Evolutionary conservation across 2,329 filamentous ascomycete genomes (phyloP), one percentile per base, ranked within the genome.

Genomic region (Fusarium sp.): DNA sequence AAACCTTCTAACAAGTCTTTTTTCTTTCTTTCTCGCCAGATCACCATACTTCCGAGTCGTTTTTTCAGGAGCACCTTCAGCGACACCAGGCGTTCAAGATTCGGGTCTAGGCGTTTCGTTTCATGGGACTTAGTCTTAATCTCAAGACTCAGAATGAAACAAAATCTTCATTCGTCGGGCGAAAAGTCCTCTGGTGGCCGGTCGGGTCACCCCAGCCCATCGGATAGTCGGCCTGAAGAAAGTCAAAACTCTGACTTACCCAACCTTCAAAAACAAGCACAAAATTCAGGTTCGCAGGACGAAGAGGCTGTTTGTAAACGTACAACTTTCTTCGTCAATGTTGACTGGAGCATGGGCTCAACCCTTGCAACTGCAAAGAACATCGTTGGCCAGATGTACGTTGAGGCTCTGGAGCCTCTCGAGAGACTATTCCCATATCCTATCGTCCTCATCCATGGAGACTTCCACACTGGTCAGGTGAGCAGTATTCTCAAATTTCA

Each of bases 391-490:
- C 75, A 78, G 45, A 81, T 80, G 79, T 70, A 85, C 73, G 75
- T 85, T 78, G 79, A 81, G 60, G 56, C 64, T 4, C 61, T 79
- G 2, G 73, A 78, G 30, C 78, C 78, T 3, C 17, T 57, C 0
- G 27, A 60, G 17, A 66, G 50, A 27, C 23, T 46, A 4, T 70
- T 78, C 11, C 55, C 61, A 0, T 66, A 67, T 8, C 77, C 79
- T 12, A 67, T 83, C 33, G 58, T 82, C 7, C 68, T 83, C 23
- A 75, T 83, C 35, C 81, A 82, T 33, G 81, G 79, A 17, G 80
- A 81, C 33, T 80, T 74, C 20, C 80, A 82, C 50, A 78, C 78
- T 42, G 79, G 80, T 10, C 73, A 80, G 67, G 80, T 80, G 59
- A 49, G 73, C 49, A 37, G 2, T 11, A 7, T 6, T 26, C 14